phyloP scores from a whole-genome alignment of 2,329 filamentous ascomycete species.

The Aspergillus bombycis region DNA sequence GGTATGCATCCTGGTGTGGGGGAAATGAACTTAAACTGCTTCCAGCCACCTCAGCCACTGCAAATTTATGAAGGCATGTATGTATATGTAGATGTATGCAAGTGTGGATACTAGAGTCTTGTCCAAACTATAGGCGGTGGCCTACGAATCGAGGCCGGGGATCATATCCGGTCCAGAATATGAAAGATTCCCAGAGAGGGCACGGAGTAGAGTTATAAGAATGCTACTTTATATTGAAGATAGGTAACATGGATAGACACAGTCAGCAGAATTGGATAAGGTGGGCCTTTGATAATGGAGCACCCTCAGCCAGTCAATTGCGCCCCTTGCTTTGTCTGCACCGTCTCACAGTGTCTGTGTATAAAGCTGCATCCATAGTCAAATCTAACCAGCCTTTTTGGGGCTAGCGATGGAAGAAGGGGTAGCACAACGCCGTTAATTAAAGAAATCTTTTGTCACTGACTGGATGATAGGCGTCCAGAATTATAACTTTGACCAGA shows the following conservation, averaged over 20 bases:
- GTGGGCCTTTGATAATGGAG: not conserved
- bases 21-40: constrained; percentile 8
- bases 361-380: not conserved
- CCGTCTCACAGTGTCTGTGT: not conserved
- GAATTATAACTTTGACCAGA: constrained; percentile 6
- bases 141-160: not conserved
- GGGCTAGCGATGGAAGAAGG: not conserved
- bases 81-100: not conserved
- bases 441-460: not conserved
- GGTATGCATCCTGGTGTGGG: not conserved
- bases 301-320: not conserved
- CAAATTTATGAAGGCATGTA: constrained; percentile 1
- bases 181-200: not conserved
- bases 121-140: not conserved
- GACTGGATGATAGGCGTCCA: constrained; percentile 7
- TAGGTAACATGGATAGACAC: not conserved
- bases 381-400: not conserved
- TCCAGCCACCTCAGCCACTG: constrained; percentile 22
- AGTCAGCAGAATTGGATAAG: not conserved
- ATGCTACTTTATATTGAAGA: not conserved
- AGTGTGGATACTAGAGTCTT: not conserved
- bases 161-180: not conserved
- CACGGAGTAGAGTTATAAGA: not conserved
- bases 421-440: constrained; percentile 3
- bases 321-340: constrained; percentile 9